Percentiles rank a stretch among this genome's conserved stretches.
Conservation (phyloP, 768 basidiomycete species). For the Leccinum ochraceum region DNA sequence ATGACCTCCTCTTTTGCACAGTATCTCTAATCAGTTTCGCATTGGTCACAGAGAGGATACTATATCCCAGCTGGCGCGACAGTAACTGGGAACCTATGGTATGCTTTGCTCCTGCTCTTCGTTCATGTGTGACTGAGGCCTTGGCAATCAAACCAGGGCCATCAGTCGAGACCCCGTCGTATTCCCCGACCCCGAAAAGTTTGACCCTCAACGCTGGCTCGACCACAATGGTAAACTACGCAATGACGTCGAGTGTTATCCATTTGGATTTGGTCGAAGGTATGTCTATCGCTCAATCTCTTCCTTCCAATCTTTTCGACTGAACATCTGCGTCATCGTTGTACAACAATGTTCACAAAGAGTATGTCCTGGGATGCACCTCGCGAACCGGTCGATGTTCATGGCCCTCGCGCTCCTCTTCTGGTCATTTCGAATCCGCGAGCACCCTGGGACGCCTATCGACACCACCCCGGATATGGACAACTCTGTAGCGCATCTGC, state of each 20-base stretch:
- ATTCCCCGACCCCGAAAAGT: conserved; percentile 36
- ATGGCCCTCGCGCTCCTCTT: too few species aligned
- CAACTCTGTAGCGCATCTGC: conserved; percentile 55
- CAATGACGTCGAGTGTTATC: conserved; percentile 43
- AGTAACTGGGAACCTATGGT: conserved; percentile 26
- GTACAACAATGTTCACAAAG: too few species aligned
- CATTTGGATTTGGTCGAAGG: conserved; percentile 56
- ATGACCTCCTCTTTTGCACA: not conserved
- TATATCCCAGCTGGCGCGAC: conserved; percentile 27
- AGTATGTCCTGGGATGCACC: too few species aligned
- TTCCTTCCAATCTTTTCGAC: not conserved
- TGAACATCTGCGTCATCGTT: too few species aligned
- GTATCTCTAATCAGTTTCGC: conserved; percentile 26
- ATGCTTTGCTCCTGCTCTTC: not conserved
- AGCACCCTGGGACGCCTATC: conserved; percentile 29
- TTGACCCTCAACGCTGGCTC: conserved; percentile 48
- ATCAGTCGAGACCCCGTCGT: conserved; percentile 43
- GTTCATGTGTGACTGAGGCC: not conserved
- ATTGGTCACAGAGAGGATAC: conserved; percentile 15
- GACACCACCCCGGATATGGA: conserved; percentile 44
- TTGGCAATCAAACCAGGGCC: conserved; percentile 21
- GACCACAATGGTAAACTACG: conserved; percentile 41
- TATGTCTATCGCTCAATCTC: conserved; percentile 1
- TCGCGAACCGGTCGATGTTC: too few species aligned
- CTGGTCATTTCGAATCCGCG: too few species aligned